phyloP scores from a whole-genome alignment of 2,329 filamentous ascomycete species.

The Knufia petricola region DNA sequence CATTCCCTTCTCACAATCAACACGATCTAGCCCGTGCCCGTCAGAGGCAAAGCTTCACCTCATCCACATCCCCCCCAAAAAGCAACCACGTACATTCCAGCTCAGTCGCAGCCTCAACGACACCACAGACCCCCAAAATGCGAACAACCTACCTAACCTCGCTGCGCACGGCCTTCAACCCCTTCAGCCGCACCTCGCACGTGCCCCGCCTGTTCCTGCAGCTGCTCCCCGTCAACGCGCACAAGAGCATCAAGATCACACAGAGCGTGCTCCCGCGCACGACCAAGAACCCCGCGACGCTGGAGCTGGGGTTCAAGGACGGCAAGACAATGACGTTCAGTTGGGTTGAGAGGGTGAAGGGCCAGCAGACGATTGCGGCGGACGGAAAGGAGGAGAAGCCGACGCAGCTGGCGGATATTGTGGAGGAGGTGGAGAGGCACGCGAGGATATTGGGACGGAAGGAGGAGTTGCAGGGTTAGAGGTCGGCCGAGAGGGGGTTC shows the following conservation, averaged over 20 bases:
- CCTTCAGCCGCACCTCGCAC: constrained; percentile 70
- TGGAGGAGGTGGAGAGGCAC: constrained; percentile 84
- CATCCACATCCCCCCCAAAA: too few species aligned
- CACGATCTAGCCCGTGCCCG: too few species aligned
- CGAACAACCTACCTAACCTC: constrained; percentile 46
- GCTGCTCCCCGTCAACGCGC: constrained; percentile 69
- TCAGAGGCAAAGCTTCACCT: too few species aligned
- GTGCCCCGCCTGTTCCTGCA: constrained; percentile 83
- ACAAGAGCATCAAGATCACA: constrained; percentile 64
- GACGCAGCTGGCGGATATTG: constrained; percentile 73
- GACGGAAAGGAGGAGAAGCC: constrained; percentile 55
- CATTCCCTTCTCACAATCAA: too few species aligned
- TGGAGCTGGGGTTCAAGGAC: constrained; percentile 87
- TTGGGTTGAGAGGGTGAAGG: constrained; percentile 13
- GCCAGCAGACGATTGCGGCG: constrained; percentile 57
- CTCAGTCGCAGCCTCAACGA: background rate
- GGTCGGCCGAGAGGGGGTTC: too few species aligned
- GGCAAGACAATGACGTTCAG: constrained; percentile 74
- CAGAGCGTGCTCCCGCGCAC: constrained; percentile 63
- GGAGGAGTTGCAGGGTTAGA: constrained; percentile 58
- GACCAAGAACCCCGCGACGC: constrained; percentile 51
- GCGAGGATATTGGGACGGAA: constrained; percentile 72
- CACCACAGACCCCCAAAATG: constrained; percentile 13
- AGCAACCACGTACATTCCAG: too few species aligned
- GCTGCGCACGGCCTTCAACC: constrained; percentile 81